These are phyloP conservation scores for Fusarium sp. DNA, from an alignment of 2,329 filamentous ascomycete genomes.

Conservation along the genomic window DNA sequence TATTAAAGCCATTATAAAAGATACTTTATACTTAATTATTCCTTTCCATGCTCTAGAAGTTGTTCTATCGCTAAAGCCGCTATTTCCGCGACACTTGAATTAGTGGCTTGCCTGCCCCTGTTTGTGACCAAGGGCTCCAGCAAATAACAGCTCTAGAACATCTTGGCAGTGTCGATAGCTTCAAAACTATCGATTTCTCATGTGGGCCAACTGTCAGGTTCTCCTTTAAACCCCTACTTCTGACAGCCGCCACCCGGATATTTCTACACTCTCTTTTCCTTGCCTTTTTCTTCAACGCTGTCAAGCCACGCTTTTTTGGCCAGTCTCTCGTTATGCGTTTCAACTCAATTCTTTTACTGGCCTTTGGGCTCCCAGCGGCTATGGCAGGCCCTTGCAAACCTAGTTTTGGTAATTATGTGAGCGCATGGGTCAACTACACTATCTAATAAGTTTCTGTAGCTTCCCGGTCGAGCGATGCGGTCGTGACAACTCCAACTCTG, in stretches of 20 bases:
- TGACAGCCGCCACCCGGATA: neutral
- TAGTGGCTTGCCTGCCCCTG: neutral
- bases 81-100: neutral
- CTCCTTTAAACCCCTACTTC: neutral
- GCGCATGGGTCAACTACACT: too few species aligned
- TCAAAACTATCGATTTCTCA: neutral
- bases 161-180: neutral
- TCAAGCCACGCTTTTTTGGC: neutral
- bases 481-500: neutral
- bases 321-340: neutral
- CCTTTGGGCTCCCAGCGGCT: neutral
- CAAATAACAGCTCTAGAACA: neutral
- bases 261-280: neutral
- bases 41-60: too few species aligned
- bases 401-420: neutral
- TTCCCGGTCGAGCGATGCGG: neutral
- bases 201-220: neutral
- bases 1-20: neutral
- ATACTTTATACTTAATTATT: neutral
- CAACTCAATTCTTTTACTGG: neutral
- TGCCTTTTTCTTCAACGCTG: too few species aligned
- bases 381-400: neutral
- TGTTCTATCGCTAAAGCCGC: neutral
- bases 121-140: accelerated
- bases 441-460: neutral